Base-by-base conservation (phyloP, 805 yeast genomes). In the Barnettozyma pratensis region DNA sequence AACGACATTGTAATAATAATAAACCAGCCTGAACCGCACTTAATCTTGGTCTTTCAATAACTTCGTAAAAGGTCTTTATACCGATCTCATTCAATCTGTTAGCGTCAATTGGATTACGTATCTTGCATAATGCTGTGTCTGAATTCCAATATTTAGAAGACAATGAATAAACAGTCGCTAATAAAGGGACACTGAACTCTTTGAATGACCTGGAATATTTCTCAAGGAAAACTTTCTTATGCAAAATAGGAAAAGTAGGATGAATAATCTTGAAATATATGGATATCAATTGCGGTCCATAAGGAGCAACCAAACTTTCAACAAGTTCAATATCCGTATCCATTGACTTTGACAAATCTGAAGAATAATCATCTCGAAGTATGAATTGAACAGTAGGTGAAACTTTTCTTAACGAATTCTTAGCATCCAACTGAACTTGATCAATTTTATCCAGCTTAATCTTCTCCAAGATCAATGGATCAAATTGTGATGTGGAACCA, bases 61-160 rank as follows among this genome's bases (percentile, higher is more conserved):
- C 83, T 54, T 87, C 91, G 42, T 76, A 69, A 57, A 85, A 86
- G 1, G 85, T 75, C 46, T 71, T 72, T 39, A 81, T 64, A 1
- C 96, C 88, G 51, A 87, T 76, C 50, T 82, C 79, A 57, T 82
- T 83, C 48, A 92, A 68, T 2, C 82, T 80, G 8, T 77, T 79
- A 5, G 80, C 82, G 62, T 88, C 85, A 31, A 44, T 26, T 0
- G 97, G 97, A 55, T 87, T 86, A 0, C 90, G 83, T 47, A 78
- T 80, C 26, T 87, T 80, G 44, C 88, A 79, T 46, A 91, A 71
- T 51, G 79, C 82, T 2, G 95, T 86, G 48, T 70, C 73, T 30
- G 64, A 67, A 55, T 87, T 92, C 97, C 97, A 91, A 95, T 96
- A 89, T 62, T 88, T 92, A 40, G 87, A 76, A 0, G 97, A 96